Evolutionary conservation across 768 basidiomycete species (phyloP).

Genomic region (Serendipita sp.): DNA sequence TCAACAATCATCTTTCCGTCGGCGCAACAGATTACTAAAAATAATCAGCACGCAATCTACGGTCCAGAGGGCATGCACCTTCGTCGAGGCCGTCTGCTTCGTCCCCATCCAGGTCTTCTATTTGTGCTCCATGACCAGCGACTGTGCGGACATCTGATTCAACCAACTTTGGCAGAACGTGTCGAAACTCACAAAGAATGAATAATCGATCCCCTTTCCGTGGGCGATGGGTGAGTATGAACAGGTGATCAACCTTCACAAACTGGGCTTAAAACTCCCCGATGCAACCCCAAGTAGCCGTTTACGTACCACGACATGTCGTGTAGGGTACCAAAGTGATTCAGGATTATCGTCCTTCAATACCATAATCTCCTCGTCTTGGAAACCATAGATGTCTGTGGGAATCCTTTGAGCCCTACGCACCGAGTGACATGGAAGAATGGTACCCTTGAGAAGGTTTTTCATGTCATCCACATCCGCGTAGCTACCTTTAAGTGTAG

Average conservation of each 20-base stretch:
- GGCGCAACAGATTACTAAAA: constrained; percentile 1
- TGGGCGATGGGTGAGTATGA: background rate
- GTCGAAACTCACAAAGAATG: background rate
- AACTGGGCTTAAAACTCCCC: background rate
- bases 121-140: constrained; percentile 8
- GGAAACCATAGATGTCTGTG: background rate
- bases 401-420: background rate
- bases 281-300: background rate
- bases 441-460: constrained; percentile 1
- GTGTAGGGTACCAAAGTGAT: background rate
- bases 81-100: constrained; percentile 8
- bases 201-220: constrained; percentile 6
- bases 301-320: background rate
- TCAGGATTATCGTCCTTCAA: background rate
- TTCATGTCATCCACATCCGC: constrained; percentile 9
- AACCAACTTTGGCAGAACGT: background rate
- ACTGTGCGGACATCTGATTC: background rate
- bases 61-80: background rate
- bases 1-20: constrained; percentile 9
- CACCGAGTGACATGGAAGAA: background rate
- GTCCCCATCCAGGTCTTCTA: constrained; percentile 8
- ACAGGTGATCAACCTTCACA: background rate
- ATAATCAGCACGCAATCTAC: background rate
- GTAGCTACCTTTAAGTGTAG: constrained; percentile 2
- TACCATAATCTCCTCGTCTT: background rate